These are phyloP conservation scores for Diplodia sapinea DNA, from an alignment of 2,329 filamentous ascomycete genomes.

Conservation along the genomic window DNA sequence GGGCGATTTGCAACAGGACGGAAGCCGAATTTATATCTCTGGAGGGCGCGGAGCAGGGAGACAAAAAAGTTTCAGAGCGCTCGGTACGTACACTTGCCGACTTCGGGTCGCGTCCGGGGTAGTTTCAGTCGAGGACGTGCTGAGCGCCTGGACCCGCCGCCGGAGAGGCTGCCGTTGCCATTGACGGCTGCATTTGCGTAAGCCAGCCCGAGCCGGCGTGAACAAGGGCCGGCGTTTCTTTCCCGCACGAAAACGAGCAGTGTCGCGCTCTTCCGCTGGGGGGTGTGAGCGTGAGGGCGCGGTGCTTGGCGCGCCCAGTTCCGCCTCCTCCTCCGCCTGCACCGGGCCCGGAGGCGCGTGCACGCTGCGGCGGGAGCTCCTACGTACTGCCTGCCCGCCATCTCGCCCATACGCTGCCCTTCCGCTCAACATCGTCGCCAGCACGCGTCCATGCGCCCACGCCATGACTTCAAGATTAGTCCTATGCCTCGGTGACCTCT, in stretches of 20 bases:
- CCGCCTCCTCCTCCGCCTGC: slow-evolving; percentile 6
- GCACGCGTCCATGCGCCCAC: slow-evolving; percentile 25
- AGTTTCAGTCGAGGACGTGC: slow-evolving; percentile 22
- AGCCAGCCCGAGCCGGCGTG: not conserved
- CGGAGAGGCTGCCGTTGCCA: not conserved
- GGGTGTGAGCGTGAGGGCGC: not conserved
- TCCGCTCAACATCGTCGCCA: slow-evolving; percentile 1
- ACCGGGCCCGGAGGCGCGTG: slow-evolving; percentile 21
- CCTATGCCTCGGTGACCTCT: slow-evolving; percentile 51
- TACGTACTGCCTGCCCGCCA: slow-evolving; percentile 1
- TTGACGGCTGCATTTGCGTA: not conserved
- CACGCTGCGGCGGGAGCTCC: slow-evolving; percentile 7
- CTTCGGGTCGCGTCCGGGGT: slow-evolving; percentile 22
- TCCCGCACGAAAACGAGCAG: not conserved
- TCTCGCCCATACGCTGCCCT: not conserved
- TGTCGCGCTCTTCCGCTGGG: not conserved
- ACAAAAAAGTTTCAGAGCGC: slow-evolving; percentile 18
- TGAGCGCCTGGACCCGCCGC: slow-evolving; percentile 16
- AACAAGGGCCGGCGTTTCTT: not conserved
- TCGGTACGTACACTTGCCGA: slow-evolving; percentile 24
- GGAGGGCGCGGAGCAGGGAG: not conserved
- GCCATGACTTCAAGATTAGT: slow-evolving; percentile 52
- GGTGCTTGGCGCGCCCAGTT: slow-evolving; percentile 2
- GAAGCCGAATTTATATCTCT: slow-evolving; percentile 16
- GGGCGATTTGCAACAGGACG: slow-evolving; percentile 14